Evolutionary conservation across 306 rosid species (phyloP).

Genomic region (Quercus cerris): DNA sequence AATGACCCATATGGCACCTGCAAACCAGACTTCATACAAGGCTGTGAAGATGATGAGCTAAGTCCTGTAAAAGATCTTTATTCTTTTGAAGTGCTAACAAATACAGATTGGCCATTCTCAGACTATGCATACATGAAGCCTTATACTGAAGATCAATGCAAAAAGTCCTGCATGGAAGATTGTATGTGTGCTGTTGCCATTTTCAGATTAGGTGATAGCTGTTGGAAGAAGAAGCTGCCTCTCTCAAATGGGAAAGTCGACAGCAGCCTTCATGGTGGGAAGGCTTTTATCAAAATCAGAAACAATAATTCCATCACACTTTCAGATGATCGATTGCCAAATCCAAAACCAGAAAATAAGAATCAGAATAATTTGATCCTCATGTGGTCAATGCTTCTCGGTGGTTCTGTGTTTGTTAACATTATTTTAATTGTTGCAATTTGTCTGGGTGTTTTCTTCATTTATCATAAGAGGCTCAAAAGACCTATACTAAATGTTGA

Average conservation of each 20-base stretch:
- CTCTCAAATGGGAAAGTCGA: no score
- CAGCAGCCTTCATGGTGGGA: no score
- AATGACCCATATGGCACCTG: not conserved
- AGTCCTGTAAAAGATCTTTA: no score
- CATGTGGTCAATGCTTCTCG: no score
- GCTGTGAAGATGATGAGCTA: not conserved
- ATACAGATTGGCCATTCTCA: conserved; percentile 31
- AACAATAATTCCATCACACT: not conserved
- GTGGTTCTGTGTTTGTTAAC: no score
- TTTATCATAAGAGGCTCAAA: conserved; percentile 18
- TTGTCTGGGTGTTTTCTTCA: conserved; percentile 8
- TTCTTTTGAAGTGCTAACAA: not conserved
- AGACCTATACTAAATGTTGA: not conserved
- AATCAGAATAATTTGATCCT: not conserved
- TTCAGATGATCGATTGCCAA: not conserved
- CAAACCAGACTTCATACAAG: no score
- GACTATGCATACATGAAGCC: conserved; percentile 24
- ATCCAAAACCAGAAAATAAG: conserved; percentile 25
- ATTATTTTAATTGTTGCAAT: not conserved
- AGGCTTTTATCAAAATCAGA: no score
- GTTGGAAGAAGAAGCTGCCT: no score
- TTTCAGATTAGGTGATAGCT: no score
- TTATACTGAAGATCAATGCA: not conserved
- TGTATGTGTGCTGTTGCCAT: no score
- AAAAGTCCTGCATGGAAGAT: no score